Base-by-base conservation (phyloP, 352 stramenopile genomes). In the Globisporangium alternatum region DNA sequence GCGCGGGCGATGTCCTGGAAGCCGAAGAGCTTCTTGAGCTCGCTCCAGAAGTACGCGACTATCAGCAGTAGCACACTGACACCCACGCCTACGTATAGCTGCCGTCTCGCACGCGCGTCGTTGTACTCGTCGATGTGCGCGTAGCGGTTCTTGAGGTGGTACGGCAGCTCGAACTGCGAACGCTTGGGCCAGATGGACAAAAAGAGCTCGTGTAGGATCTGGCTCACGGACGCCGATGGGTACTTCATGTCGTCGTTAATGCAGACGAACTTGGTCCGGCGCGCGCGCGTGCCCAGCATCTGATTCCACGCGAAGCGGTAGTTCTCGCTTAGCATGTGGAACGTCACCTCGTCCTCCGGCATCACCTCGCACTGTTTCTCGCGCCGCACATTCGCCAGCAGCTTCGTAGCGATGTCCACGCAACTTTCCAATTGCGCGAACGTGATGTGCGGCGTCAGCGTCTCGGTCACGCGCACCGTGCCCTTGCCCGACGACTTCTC, bases 191-290 rank as follows among this genome's bases (percentile, higher is more conserved):
- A 98, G 54, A 98, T 90, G 10, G 91, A 87, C 35, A 95, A 62
- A 68, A 97, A 98, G n/a, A 98, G 91, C 52, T 97, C 89, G 65
- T 93, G 81, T 47, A 98, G 70, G 53, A 95, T 95, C 64, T 94
- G 80, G 51, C 80, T 82, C 25, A 98, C 78, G 7, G 83, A 68
- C 19, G 69, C 67, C n/a, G 90, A 91, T 59, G 92, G 88, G 53
- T 83, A 78, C 64, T 96, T 84, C 86, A 98, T 97, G 76, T 98
- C 89, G 80, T 98, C 95, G 70, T 98, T 98, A 67, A 98, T 93
- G 70, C 95, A 98, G 25, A 98, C 90, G 65, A 98, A 98, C 80
- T 98, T 98, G 54, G 90, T 93, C 28, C 93, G 88, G 10, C 90
- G 77, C 52, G 86, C 87, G 43, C 95, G 87, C 54, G 97, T 96